phyloP scores from a whole-genome alignment of 352 stramenopile species.

The Phytopythium chamaehyphon region DNA sequence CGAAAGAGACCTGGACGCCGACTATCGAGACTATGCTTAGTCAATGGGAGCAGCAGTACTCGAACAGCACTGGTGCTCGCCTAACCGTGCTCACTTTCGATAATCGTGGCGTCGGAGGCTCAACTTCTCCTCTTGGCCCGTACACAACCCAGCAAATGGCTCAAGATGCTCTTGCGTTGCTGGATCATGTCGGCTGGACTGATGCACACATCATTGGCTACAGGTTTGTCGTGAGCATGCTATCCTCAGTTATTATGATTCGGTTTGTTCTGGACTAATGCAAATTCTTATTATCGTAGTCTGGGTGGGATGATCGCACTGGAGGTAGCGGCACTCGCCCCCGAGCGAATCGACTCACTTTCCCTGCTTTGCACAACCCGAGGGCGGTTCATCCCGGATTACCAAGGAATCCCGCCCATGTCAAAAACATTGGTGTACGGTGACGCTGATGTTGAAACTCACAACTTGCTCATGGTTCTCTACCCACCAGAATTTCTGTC shows the following conservation, averaged over 20 bases:
- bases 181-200: conserved; percentile 36
- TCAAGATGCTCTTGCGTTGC: conserved; percentile 26
- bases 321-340: conserved; percentile 26
- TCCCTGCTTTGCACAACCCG: conserved; percentile 34
- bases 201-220: conserved; percentile 34
- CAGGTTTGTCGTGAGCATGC: conserved; percentile 7
- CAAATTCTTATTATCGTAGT: neutral
- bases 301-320: conserved; percentile 56
- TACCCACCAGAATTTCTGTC: conserved; percentile 30
- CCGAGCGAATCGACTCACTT: conserved; percentile 39
- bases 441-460: conserved; percentile 20
- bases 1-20: conserved; percentile 37
- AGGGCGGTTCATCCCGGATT: conserved; percentile 23
- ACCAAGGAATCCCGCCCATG: conserved; percentile 17
- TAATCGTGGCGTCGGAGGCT: conserved; percentile 41
- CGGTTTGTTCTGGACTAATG: neutral
- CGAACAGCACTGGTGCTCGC: conserved; percentile 5
- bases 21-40: conserved; percentile 33
- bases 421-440: conserved; percentile 19
- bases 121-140: conserved; percentile 23
- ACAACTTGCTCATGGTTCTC: conserved; percentile 26
- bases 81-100: conserved; percentile 38
- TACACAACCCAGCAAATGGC: conserved; percentile 47
- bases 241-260: neutral
- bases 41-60: conserved; percentile 16